Evolutionary conservation across 495 filamentous ascomycete species (phyloP), one percentile per base, ranked within the genome.

Genomic region (Amphirosellinia nigrospora): DNA sequence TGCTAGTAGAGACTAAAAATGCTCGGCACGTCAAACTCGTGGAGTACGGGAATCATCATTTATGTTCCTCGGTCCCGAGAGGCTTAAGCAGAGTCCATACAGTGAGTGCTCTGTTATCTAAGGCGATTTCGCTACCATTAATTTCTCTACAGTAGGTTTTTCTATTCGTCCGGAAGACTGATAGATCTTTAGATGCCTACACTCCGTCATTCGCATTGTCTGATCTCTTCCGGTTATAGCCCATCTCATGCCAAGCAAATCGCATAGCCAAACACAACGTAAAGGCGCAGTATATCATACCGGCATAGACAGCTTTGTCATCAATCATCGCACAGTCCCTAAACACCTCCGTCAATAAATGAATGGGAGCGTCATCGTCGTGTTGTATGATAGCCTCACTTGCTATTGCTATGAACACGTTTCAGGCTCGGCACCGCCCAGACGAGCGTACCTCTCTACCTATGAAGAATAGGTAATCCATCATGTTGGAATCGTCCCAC

Each of bases 41-140:
- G 19, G 60, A 46, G 38, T 9, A 48, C 23, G 28, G 21, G 11
- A 34, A 9, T 45, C 11, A 39, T 21, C 60, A 9, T 15, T 13
- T 32, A 19, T n/a, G 52, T 30, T 32, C 41, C 28, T 63, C 60
- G 60, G 60, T 41, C 39, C 60, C 60, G 60, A 63, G 23, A 4
- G 41, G 41, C 21, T 45, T 34, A 43, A 26, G 32, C 21, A 43
- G 41, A 45, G 41, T 41, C 26, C n/a, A 63, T 63, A 63, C 39
- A 32, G 41, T 46, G 41, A 32, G 41, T 46, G 41, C 60, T 34
- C 16, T 56, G 34, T n/a, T 4, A 32, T 32, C n/a, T 50, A 52
- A 28, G 48, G n/a, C 23, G 23, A 28, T 52, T 28, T 28, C 21
- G 21, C 21, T 23, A 23, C 23, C 6, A 34, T 32, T 19, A n/a